phyloP scores from a whole-genome alignment of 164 flowering plant species.

The Berberis thunbergii region DNA sequence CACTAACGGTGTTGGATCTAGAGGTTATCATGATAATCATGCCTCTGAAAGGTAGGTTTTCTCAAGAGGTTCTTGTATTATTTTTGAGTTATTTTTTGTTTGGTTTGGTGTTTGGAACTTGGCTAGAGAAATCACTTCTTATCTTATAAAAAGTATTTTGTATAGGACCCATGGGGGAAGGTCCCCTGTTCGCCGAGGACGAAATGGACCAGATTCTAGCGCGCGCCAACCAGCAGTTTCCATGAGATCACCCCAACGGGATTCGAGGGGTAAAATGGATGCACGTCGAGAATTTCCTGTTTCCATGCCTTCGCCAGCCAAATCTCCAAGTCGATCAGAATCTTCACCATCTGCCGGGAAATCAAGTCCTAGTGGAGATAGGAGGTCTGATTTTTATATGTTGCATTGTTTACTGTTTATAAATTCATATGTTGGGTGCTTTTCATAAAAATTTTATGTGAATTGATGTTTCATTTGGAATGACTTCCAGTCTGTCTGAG shows the following conservation, averaged over 20 bases:
- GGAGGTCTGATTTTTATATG: conserved; percentile 31
- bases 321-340: conserved; percentile 28
- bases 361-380: conserved; percentile 26
- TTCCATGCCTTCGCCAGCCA: conserved; percentile 26
- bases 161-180: conserved; percentile 25
- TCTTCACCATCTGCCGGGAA: conserved; percentile 26
- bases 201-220: conserved; percentile 16
- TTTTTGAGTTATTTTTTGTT: not conserved
- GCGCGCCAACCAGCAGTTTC: conserved; percentile 27
- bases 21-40: conserved; percentile 15
- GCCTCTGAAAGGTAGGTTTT: conserved; percentile 17
- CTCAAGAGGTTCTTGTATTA: not conserved
- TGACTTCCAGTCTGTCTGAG: conserved; percentile 24
- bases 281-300: conserved; percentile 12
- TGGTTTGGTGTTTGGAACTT: not conserved
- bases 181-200: conserved; percentile 27
- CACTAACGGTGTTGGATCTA: conserved; percentile 17
- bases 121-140: not conserved
- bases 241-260: conserved; percentile 51
- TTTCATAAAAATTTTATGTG: too few species aligned
- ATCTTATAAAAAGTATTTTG: not conserved
- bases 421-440: not conserved
- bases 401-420: not conserved
- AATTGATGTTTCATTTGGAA: conserved; percentile 1
- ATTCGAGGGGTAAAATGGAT: conserved; percentile 15